phyloP scores from a whole-genome alignment of 345 rosid genomes.

The Limnanthes douglasii region DNA sequence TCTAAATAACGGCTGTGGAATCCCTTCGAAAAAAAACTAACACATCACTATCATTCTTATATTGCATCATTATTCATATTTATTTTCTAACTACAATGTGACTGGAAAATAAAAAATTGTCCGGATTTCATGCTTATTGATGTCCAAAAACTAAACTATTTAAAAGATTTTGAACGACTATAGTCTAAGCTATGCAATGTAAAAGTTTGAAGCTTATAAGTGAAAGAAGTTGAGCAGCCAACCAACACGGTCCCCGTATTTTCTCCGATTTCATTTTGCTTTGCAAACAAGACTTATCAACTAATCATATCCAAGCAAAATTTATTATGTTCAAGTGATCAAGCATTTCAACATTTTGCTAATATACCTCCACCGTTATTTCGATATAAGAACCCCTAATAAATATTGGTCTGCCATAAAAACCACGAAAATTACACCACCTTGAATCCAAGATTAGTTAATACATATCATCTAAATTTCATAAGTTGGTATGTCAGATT shows the following conservation, averaged over 20 bases:
- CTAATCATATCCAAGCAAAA: conserved; percentile 5
- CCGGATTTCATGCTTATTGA: no score
- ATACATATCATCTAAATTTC: not conserved
- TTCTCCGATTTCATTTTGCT: conserved; percentile 18
- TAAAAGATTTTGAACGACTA: no score
- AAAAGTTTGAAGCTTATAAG: conserved; percentile 28
- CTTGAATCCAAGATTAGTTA: not conserved
- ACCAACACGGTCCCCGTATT: conserved; percentile 33
- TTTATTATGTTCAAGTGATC: conserved; percentile 7
- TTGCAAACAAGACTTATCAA: conserved; percentile 19
- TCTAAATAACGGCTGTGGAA: no score
- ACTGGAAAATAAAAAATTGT: no score
- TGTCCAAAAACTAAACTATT: no score
- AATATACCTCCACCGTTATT: conserved; percentile 65
- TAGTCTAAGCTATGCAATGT: no score
- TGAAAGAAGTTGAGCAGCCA: conserved; percentile 33
- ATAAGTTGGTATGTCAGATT: not conserved
- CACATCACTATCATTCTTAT: no score
- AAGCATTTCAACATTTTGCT: not conserved
- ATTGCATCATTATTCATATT: no score
- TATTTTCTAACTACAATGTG: no score
- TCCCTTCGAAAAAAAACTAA: no score
- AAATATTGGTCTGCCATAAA: conserved; percentile 44
- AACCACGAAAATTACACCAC: conserved; percentile 7
- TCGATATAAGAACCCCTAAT: conserved; percentile 60